Percentiles rank a stretch among this genome's conserved stretches.
phyloP scores from a whole-genome alignment of 2,329 filamentous ascomycete genomes.

The Xylaria digitata region DNA sequence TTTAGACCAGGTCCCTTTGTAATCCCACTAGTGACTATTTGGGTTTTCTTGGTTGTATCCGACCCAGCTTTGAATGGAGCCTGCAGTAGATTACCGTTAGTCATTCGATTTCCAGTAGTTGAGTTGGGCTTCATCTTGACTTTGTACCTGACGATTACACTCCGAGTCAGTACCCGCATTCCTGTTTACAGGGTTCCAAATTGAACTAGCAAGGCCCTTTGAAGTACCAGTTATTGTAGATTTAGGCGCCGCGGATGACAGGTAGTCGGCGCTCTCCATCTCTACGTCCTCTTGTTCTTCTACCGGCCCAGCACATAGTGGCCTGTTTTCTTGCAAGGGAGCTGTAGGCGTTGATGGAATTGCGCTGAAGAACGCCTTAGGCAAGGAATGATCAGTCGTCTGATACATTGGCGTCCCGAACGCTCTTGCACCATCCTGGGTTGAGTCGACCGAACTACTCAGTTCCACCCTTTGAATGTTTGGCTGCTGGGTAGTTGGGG shows the following conservation, averaged over 20 bases:
- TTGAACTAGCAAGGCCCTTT: conserved; percentile 31
- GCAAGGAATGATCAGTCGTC: background rate
- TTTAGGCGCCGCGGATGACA: background rate
- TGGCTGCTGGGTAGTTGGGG: background rate
- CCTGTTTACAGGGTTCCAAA: conserved; percentile 33
- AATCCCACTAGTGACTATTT: conserved; percentile 22
- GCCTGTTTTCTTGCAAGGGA: background rate
- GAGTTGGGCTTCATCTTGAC: background rate
- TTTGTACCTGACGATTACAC: conserved; percentile 12
- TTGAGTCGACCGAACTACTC: background rate
- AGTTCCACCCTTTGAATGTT: too few species aligned
- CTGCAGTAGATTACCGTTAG: conserved; percentile 19
- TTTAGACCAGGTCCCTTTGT: conserved; percentile 27
- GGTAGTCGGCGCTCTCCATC: conserved; percentile 7
- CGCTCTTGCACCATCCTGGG: background rate
- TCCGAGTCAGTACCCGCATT: background rate
- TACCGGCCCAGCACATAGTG: background rate
- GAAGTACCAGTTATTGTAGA: background rate
- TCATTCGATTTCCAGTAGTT: background rate
- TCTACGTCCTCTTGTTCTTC: conserved; percentile 21
- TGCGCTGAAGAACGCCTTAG: background rate
- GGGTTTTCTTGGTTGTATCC: background rate
- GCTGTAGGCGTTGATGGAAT: background rate
- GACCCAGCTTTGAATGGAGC: background rate
- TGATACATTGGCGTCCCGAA: background rate